These are phyloP conservation scores for Orobanche coerulescens DNA, from an alignment of 257 asterid genomes.

Conservation along the genomic window DNA sequence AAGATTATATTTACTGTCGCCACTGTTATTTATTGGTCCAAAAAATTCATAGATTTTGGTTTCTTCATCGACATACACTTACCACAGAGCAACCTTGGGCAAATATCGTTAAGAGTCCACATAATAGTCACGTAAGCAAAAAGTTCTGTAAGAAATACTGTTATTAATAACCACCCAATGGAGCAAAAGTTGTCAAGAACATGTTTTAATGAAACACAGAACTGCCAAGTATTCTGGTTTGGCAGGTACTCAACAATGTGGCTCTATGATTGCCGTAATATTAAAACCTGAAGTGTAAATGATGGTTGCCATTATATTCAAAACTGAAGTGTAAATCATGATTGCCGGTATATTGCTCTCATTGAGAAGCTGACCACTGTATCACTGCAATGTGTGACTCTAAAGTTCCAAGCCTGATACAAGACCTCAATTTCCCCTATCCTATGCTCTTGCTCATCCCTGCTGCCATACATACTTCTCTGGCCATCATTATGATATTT, in stretches of 20 bases:
- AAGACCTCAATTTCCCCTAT: neutral
- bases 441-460: conserved; percentile 10
- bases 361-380: neutral
- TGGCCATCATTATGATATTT: neutral
- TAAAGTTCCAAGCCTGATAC: conserved; percentile 6
- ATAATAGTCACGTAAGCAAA: neutral
- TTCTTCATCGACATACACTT: neutral
- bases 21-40: neutral
- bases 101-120: conserved; percentile 8
- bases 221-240: conserved; percentile 3
- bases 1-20: neutral
- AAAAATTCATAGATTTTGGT: neutral
- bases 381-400: conserved; percentile 10
- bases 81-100: conserved; percentile 2
- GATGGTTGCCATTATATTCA: neutral
- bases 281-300: neutral
- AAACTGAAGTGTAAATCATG: conserved; percentile 3
- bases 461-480: neutral
- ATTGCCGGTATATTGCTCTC: conserved; percentile 2
- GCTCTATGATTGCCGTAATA: conserved; percentile 4
- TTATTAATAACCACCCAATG: neutral
- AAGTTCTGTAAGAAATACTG: neutral
- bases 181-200: neutral
- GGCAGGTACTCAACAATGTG: neutral
- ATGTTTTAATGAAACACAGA: neutral